Evolutionary conservation across 2,329 filamentous ascomycete genomes (phyloP), one percentile per base, ranked within the genome.

Genomic region (Penicillium palitans): DNA sequence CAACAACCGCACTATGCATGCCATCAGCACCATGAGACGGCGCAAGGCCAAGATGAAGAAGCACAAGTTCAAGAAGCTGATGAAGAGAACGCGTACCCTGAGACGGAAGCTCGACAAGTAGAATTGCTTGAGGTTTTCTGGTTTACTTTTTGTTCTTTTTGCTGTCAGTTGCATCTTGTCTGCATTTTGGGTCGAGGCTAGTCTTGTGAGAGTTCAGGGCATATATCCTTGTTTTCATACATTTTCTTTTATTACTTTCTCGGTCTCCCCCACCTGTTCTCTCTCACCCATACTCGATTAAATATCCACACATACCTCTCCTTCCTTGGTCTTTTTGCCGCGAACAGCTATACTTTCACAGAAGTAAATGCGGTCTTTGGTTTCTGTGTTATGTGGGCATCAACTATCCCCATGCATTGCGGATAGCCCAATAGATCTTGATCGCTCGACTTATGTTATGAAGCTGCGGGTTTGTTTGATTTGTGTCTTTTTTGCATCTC

Each of bases 11-110:
- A 69, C 74, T 74, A 93, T 96, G 88, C 79, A 88, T 61, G 85
- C 91, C 63, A 91, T 99, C 73, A 96, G 91, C 72, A 93, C 97
- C 68, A 92, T 89, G 83, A 85, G 95, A 76, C 91, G 96, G 78
- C 84, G 92, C 73, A 96, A 95, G 81, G 80, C 97, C 72, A 96
- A 92, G 86, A 99, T 99, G 93, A 99, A 99, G 90, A 99, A 98
- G 86, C 93, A 98, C 85, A 99, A 99, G 87, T 96, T 96, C 79
- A 98, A 97, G 92, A 99, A 99, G 86, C 82, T 98, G 67, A 92
- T 96, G 90, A 90, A 89, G 83, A 85, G 87, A 78, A 97, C 93
- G 72, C 87, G 93, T 75, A 93, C 91, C 74, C 77, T 92, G 81
- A 88, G 93, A 74, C 87, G 92, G 74, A 96, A 93, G 81, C 81